phyloP scores from a whole-genome alignment of 2,329 filamentous ascomycete species.

The Fusarium nodosum region DNA sequence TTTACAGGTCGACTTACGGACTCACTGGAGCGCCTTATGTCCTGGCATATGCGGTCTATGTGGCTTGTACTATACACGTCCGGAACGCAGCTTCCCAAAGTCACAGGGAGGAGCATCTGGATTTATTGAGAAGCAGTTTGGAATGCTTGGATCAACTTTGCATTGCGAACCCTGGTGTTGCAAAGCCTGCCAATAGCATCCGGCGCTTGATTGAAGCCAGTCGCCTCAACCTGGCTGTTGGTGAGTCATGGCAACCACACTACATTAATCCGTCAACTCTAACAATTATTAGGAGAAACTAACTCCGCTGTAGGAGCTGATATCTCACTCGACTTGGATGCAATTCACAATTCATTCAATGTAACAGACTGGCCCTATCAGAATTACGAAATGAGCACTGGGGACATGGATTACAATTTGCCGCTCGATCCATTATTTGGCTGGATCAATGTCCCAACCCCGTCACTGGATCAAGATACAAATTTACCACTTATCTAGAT shows the following conservation, averaged over 20 bases:
- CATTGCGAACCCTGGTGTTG: conserved; percentile 7
- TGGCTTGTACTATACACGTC: conserved; percentile 23
- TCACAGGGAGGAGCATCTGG: background rate
- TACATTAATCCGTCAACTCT: accelerated
- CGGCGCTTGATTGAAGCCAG: conserved; percentile 2
- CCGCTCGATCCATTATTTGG: conserved; percentile 19
- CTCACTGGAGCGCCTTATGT: conserved; percentile 17
- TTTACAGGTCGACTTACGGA: conserved; percentile 9
- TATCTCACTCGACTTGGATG: background rate
- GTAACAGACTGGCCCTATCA: background rate
- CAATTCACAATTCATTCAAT: background rate
- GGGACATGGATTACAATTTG: background rate
- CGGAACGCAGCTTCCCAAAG: conserved; percentile 11
- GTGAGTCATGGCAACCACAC: background rate
- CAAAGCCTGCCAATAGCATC: conserved; percentile 10
- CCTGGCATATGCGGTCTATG: conserved; percentile 14
- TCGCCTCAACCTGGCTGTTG: background rate
- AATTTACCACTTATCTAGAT: background rate
- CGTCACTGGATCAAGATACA: background rate
- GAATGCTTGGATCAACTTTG: conserved; percentile 19
- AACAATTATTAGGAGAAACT: background rate
- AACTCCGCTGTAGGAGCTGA: accelerated
- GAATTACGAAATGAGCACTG: background rate
- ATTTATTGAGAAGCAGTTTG: conserved; percentile 3
- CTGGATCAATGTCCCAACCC: conserved; percentile 20